Evolutionary conservation across 306 rosid genomes (phyloP).

Genomic region (Mimosa pudica): DNA sequence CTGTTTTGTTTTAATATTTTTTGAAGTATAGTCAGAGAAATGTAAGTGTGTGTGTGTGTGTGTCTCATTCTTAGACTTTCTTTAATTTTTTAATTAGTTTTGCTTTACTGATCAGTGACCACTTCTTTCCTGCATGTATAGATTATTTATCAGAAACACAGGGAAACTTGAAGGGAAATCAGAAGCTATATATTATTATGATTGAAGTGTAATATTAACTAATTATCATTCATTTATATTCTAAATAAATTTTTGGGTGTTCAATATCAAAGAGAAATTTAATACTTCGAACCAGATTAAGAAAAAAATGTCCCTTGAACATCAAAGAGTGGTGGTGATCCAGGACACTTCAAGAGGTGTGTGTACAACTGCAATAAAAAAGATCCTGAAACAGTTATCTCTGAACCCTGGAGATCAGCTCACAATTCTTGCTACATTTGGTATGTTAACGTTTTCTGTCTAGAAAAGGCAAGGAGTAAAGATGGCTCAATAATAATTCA

Average conservation of each 20-base stretch:
- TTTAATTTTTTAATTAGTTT: not conserved
- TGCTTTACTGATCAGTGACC: not conserved
- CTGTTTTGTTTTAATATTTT: not conserved
- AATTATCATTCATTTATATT: not conserved
- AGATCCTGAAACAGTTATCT: conserved; percentile 45
- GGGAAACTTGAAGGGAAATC: not conserved
- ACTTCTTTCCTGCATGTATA: conserved; percentile 20
- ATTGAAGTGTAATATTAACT: not conserved
- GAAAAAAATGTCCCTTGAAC: conserved; percentile 33
- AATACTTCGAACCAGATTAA: not conserved
- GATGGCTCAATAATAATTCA: not conserved
- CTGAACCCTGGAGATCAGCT: conserved; percentile 66
- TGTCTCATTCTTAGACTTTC: not conserved
- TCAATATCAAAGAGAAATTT: not conserved
- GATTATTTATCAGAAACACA: conserved; percentile 11
- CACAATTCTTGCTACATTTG: conserved; percentile 61
- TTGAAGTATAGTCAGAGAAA: not conserved
- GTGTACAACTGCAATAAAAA: conserved; percentile 49
- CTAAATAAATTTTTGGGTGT: not conserved
- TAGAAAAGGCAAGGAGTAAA: not conserved
- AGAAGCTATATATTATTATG: not conserved
- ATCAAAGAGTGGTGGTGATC: conserved; percentile 64
- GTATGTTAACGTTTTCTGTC: conserved; percentile 51
- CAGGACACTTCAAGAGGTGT: conserved; percentile 71
- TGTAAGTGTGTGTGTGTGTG: no score